phyloP scores from a whole-genome alignment of 2,329 filamentous ascomycete genomes.

The Scytalidium sp. region DNA sequence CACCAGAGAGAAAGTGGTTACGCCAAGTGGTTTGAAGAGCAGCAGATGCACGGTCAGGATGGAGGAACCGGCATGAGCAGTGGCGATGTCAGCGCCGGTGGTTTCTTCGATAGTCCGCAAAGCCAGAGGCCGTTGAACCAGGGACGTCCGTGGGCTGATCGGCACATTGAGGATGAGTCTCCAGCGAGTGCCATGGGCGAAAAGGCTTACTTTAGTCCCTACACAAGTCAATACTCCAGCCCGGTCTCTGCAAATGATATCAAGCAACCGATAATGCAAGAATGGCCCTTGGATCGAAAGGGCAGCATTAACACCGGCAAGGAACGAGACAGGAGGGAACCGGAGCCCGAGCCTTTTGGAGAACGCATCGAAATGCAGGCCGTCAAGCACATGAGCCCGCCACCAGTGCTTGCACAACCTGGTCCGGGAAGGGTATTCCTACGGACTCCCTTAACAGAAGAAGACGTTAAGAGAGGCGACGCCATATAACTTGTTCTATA shows the following conservation, averaged over 20 bases:
- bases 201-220: constrained; percentile 54
- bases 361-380: constrained; percentile 23
- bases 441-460: constrained; percentile 9
- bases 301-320: constrained; percentile 7
- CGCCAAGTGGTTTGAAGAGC: constrained; percentile 15
- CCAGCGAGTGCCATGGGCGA: constrained; percentile 33
- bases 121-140: constrained; percentile 46
- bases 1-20: constrained; percentile 23
- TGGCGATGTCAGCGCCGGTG: constrained; percentile 30
- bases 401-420: constrained; percentile 23
- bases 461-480: constrained; percentile 18
- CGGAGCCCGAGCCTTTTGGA: constrained; percentile 7
- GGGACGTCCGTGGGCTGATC: constrained; percentile 49
- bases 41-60: constrained; percentile 3
- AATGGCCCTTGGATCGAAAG: constrained; percentile 19
- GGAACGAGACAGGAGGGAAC: constrained; percentile 10
- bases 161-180: constrained; percentile 14
- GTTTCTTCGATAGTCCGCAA: constrained; percentile 45
- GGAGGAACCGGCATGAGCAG: constrained; percentile 32
- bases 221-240: constrained; percentile 57
- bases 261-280: constrained; percentile 7
- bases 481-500: constrained; percentile 9
- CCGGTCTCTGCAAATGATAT: constrained; percentile 36
- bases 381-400: constrained; percentile 2
- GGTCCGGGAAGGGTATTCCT: constrained; percentile 14